Base-by-base conservation (phyloP, 768 basidiomycete species). In the Candolleomyces eurysporus region DNA sequence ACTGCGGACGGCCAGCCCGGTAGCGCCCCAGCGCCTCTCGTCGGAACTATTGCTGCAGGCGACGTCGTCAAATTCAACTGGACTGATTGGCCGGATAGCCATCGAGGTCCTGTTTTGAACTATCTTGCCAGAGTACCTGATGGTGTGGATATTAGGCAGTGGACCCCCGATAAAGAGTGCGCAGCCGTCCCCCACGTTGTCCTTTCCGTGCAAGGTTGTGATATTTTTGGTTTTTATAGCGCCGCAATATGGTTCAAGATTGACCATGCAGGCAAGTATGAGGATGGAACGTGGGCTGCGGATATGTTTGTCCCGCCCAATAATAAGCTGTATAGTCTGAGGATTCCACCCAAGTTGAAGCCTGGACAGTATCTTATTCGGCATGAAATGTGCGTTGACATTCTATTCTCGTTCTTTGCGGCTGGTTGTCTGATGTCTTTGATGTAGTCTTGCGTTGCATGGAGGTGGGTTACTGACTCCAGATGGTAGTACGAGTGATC, bases 231-330 rank as follows among this genome's bases (percentile, higher is more conserved):
- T 7, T 53, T 10, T 32, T 32, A 22, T 48, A 81, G 79, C 22
- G 77, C 77, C 16, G 80, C 6, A 36, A 36, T 82, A 5, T 82
- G 82, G 82, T 82, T 82, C 77, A 82, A 83, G 66, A 75, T 82
- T 16, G 74, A 74, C n/a, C 67, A 83, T 59, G 49, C 70, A 31
- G 82, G 82, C n/a, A 81, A 80, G 66, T 74, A 72, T 10, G 62
- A 75, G 2, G 75, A 74, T 55, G 81, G 80, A 8, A 72, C 73
- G 50, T 81, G 80, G 82, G 80, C 79, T 2, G 72, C 79, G 17
- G 77, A 78, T 0, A 36, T 36, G 36, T 36, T 36, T 36, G 36
- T 36, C 6, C 8, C 36, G 11, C 36, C 36, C 75, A 78, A 75
- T n/a, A 71, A 80, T 62, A 75, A 75, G 58, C 70, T 80, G 57